phyloP scores from a whole-genome alignment of 2,329 filamentous ascomycete species.

The Diplodia mutila region DNA sequence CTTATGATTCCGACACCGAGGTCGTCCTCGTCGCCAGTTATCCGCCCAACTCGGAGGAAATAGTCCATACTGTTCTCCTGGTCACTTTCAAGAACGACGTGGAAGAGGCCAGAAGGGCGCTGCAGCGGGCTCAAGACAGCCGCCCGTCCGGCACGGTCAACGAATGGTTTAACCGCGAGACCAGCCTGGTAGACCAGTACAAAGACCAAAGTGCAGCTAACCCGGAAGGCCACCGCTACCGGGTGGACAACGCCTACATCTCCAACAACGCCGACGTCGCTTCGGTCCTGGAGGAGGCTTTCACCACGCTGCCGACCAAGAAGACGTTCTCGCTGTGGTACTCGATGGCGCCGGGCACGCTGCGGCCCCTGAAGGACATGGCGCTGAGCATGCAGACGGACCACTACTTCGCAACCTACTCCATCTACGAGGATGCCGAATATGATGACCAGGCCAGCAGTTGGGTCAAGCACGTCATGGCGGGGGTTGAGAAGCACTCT shows the following conservation, averaged over 20 bases:
- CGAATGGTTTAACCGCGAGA: conserved; percentile 47
- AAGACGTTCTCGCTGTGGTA: conserved; percentile 25
- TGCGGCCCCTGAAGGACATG: conserved; percentile 53
- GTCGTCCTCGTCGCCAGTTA: conserved; percentile 45
- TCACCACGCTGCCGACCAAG: conserved; percentile 18
- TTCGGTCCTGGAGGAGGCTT: conserved; percentile 45
- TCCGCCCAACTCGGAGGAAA: conserved; percentile 35
- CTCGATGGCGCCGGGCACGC: conserved; percentile 46
- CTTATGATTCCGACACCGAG: conserved; percentile 46
- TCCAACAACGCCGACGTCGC: conserved; percentile 52
- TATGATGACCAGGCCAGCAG: conserved; percentile 51
- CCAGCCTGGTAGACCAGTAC: conserved; percentile 50
- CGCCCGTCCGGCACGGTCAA: conserved; percentile 44
- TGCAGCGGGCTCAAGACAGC: conserved; percentile 44
- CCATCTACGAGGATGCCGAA: conserved; percentile 52
- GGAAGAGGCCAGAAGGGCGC: conserved; percentile 41
- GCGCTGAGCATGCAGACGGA: conserved; percentile 60
- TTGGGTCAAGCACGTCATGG: conserved; percentile 50
- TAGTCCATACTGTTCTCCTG: conserved; percentile 44
- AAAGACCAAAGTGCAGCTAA: conserved; percentile 51
- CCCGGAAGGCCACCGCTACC: conserved; percentile 55
- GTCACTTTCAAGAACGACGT: conserved; percentile 48
- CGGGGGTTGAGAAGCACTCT: conserved; percentile 44
- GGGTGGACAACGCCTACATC: conserved; percentile 57
- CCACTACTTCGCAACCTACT: conserved; percentile 61